A percentile compares a stretch with the other conserved stretches of the same genome.
These are phyloP conservation scores for Phoma sp. DNA, from an alignment of 2,329 filamentous ascomycete genomes.

Conservation along the genomic window DNA sequence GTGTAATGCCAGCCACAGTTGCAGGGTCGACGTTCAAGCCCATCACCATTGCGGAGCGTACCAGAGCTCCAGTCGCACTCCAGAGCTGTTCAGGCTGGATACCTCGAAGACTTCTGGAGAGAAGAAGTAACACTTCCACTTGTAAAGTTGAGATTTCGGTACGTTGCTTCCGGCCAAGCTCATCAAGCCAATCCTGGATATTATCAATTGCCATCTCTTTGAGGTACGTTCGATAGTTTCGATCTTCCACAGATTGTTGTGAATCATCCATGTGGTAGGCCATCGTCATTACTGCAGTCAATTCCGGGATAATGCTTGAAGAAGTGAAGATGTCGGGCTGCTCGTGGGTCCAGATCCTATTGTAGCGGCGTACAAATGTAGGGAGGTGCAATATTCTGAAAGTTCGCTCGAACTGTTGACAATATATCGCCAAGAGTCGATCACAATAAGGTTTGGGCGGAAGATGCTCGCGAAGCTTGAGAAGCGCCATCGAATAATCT, in stretches of 20 bases:
- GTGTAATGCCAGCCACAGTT: conserved; percentile 40
- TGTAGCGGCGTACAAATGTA: conserved; percentile 33
- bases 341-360: conserved; percentile 25
- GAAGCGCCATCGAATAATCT: conserved; percentile 23
- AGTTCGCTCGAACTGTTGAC: conserved; percentile 31
- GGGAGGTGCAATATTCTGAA: conserved; percentile 32
- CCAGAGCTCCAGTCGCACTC: conserved; percentile 43
- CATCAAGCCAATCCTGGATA: conserved; percentile 30
- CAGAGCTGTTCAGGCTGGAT: conserved; percentile 25
- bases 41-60: conserved; percentile 51
- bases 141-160: conserved; percentile 31
- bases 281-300: conserved; percentile 30
- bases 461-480: conserved; percentile 27
- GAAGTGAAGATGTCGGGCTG: conserved; percentile 15
- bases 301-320: conserved; percentile 31
- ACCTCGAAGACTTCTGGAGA: conserved; percentile 20
- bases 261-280: conserved; percentile 27
- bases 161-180: conserved; percentile 27
- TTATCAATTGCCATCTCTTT: conserved; percentile 22
- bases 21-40: conserved; percentile 51
- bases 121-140: conserved; percentile 24
- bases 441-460: conserved; percentile 31
- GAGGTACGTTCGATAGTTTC: conserved; percentile 19
- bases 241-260: conserved; percentile 10
- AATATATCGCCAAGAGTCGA: conserved; percentile 27